Conservation (phyloP, 257 asterid species). For the Forsythia viridissima region DNA sequence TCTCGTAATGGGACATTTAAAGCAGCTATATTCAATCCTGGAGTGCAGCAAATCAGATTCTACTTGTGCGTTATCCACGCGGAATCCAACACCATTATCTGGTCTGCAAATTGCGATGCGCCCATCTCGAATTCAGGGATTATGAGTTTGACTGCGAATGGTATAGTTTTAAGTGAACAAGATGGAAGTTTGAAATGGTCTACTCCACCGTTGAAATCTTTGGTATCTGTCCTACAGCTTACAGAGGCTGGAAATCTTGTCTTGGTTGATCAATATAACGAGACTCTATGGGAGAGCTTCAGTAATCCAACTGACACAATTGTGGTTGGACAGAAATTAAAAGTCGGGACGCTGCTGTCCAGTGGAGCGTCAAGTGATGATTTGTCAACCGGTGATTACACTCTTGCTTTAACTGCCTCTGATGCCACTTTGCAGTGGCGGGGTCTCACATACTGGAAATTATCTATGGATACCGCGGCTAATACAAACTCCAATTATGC, state of each 20-base stretch:
- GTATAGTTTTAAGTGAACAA: conserved; percentile 39
- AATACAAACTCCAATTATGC: conserved; percentile 29
- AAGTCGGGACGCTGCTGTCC: conserved; percentile 26
- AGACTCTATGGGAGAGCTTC: conserved; percentile 69
- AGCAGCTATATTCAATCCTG: conserved; percentile 56
- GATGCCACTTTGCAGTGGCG: conserved; percentile 56
- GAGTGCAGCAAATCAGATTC: conserved; percentile 35
- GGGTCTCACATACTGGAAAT: conserved; percentile 47
- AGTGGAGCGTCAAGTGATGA: conserved; percentile 43
- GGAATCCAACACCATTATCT: conserved; percentile 48
- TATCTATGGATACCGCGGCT: conserved; percentile 55
- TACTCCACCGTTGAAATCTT: conserved; percentile 33
- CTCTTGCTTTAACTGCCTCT: conserved; percentile 38
- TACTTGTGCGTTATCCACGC: conserved; percentile 62
- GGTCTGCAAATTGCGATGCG: conserved; percentile 70
- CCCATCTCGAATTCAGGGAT: conserved; percentile 50
- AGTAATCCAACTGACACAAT: conserved; percentile 59
- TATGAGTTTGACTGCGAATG: conserved; percentile 36
- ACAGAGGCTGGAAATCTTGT: conserved; percentile 60
- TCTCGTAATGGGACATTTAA: conserved; percentile 56
- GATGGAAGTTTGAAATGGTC: conserved; percentile 52
- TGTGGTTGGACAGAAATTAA: conserved; percentile 56
- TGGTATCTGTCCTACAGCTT: conserved; percentile 41
- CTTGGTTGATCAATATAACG: conserved; percentile 49
- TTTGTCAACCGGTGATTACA: conserved; percentile 46